Percentiles rank a stretch among this genome's conserved stretches.
Evolutionary conservation across 306 rosid species (phyloP).

Genomic region (Corylus heterophylla): DNA sequence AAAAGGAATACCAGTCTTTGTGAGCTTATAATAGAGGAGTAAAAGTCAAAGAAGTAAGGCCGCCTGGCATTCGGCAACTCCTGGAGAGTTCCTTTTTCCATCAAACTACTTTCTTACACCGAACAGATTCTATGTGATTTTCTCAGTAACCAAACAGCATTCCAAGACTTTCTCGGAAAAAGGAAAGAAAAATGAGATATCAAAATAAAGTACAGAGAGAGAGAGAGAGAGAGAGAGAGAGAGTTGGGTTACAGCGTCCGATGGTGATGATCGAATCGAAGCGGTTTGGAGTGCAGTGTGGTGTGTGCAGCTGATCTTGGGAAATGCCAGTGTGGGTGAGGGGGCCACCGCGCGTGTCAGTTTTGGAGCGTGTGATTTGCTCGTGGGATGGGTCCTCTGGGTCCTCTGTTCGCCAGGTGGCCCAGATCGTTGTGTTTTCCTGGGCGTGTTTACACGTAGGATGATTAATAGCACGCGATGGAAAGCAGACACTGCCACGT

Average conservation of each 20-base stretch:
- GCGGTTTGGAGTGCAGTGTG: not conserved
- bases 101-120: slow-evolving; percentile 21
- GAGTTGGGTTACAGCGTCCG: no score
- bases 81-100: slow-evolving; percentile 49
- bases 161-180: slow-evolving; percentile 12
- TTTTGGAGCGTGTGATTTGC: not conserved
- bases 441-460: not conserved
- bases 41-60: slow-evolving; percentile 74
- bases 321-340: not conserved
- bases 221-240: not conserved
- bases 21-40: slow-evolving; percentile 57
- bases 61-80: slow-evolving; percentile 50
- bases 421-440: not conserved
- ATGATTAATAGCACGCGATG: not conserved
- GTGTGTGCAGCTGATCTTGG: not conserved
- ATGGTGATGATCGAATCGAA: not conserved
- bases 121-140: slow-evolving; percentile 12
- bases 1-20: slow-evolving; percentile 54
- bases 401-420: no score
- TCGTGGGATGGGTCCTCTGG: not conserved
- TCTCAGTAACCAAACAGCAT: slow-evolving; percentile 25
- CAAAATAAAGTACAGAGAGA: not conserved
- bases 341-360: not conserved
- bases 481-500: not conserved
- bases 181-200: not conserved